phyloP scores from a whole-genome alignment of 2,329 filamentous ascomycete species.

The Trichoderma koningii region DNA sequence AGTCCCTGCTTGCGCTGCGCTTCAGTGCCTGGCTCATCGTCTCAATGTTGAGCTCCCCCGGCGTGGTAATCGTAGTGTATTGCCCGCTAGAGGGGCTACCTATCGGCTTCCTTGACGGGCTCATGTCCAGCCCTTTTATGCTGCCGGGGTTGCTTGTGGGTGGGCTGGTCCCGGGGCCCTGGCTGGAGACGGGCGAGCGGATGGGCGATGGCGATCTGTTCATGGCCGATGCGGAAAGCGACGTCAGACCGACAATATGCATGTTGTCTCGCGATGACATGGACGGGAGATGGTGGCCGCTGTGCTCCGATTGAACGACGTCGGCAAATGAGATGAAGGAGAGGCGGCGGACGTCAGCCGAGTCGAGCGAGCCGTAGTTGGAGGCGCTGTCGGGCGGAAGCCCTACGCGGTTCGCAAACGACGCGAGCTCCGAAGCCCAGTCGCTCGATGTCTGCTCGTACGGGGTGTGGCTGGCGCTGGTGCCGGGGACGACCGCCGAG shows the following conservation, averaged over 20 bases:
- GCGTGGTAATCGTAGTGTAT: conserved; percentile 45
- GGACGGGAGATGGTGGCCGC: conserved; percentile 53
- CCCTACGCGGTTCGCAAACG: conserved; percentile 51
- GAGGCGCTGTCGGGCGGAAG: conserved; percentile 63
- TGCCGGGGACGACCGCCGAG: conserved; percentile 63
- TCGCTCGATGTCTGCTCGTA: conserved; percentile 50
- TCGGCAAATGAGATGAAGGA: conserved; percentile 98
- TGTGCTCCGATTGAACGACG: conserved; percentile 84
- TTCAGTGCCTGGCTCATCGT: conserved; percentile 90
- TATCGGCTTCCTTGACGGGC: conserved; percentile 60
- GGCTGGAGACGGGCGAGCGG: conserved; percentile 75
- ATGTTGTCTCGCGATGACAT: conserved; percentile 67
- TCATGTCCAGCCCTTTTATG: conserved; percentile 72
- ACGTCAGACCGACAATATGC: conserved; percentile 67
- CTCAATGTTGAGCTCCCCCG: conserved; percentile 79
- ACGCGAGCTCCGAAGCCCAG: conserved; percentile 61
- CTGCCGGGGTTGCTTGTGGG: conserved; percentile 76
- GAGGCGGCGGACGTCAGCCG: conserved; percentile 74
- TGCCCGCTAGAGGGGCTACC: conserved; percentile 64
- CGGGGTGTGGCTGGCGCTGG: conserved; percentile 38
- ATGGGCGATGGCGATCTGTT: conserved; percentile 80
- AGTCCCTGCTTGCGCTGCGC: conserved; percentile 80
- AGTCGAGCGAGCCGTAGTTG: conserved; percentile 76
- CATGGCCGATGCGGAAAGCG: conserved; percentile 52
- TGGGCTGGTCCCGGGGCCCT: conserved; percentile 67